These are phyloP conservation scores for Claviceps maximensis DNA, from an alignment of 2,329 filamentous ascomycete genomes.

Conservation along the genomic window DNA sequence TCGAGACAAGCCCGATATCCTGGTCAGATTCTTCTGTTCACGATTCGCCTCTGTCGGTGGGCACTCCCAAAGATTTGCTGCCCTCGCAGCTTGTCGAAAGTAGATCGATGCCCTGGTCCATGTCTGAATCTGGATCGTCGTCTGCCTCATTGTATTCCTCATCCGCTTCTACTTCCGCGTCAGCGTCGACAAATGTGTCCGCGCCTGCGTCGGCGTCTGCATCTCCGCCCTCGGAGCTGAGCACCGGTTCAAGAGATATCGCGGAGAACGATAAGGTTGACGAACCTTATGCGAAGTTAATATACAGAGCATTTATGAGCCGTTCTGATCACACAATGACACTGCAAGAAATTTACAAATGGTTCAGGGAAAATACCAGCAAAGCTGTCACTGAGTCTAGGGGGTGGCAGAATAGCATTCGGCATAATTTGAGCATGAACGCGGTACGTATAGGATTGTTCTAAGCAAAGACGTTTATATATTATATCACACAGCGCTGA, in stretches of 20 bases:
- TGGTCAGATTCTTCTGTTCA: constrained; percentile 5
- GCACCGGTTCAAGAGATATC: constrained; percentile 11
- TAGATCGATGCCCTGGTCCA: not conserved
- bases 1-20: constrained; percentile 1
- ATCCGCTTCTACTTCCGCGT: not conserved
- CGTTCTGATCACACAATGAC: constrained; percentile 56
- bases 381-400: constrained; percentile 64
- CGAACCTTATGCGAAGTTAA: constrained; percentile 69
- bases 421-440: constrained; percentile 96
- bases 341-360: constrained; percentile 77
- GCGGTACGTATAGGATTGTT: constrained; percentile 41
- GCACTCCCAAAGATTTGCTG: constrained; percentile 3
- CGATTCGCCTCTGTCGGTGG: constrained; percentile 3
- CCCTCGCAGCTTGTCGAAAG: not conserved
- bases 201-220: not conserved
- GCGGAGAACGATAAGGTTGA: constrained; percentile 22
- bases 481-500: constrained; percentile 2
- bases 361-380: constrained; percentile 71
- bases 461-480: not conserved
- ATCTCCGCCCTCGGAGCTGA: constrained; percentile 14
- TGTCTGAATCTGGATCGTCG: no score
- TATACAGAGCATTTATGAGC: constrained; percentile 62
- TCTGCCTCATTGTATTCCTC: no score
- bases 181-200: not conserved
- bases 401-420: constrained; percentile 92